phyloP scores from a whole-genome alignment of 495 filamentous ascomycete species.

The Xylaria sp. region DNA sequence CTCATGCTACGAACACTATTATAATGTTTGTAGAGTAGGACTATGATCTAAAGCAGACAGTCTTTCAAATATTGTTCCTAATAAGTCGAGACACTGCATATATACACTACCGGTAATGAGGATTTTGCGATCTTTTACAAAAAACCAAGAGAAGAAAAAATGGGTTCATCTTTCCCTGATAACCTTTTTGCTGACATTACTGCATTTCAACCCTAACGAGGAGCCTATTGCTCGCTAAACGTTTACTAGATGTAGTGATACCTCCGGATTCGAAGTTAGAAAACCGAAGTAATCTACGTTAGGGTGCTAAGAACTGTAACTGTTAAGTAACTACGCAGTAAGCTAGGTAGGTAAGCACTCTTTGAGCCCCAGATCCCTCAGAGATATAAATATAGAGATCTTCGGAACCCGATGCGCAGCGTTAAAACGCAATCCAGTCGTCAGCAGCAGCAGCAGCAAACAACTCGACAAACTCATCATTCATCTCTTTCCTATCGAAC shows the following conservation, averaged over 20 bases:
- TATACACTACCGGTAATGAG: too few species aligned
- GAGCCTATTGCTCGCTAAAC: not conserved
- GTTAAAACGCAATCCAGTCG: constrained; percentile 33
- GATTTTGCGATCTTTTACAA: too few species aligned
- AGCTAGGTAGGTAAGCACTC: too few species aligned
- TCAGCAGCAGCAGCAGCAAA: constrained; percentile 10
- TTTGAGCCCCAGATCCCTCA: constrained; percentile 11
- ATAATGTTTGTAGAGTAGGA: too few species aligned
- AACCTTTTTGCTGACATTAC: too few species aligned
- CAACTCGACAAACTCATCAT: constrained; percentile 44
- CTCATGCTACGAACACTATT: too few species aligned
- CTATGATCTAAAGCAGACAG: too few species aligned
- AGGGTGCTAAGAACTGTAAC: not conserved
- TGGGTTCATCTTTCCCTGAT: too few species aligned
- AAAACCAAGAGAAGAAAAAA: not conserved
- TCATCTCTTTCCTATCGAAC: constrained; percentile 50
- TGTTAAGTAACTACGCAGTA: too few species aligned
- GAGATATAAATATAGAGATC: constrained; percentile 17
- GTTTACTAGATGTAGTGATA: not conserved
- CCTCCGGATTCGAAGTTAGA: not conserved
- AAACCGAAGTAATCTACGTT: not conserved
- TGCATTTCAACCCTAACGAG: not conserved
- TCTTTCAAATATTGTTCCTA: too few species aligned
- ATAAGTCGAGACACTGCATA: too few species aligned
- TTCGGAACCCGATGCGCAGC: not conserved